Conservation (phyloP, 176 grass and related monocot species). For the Bonia amplexicaulis region DNA sequence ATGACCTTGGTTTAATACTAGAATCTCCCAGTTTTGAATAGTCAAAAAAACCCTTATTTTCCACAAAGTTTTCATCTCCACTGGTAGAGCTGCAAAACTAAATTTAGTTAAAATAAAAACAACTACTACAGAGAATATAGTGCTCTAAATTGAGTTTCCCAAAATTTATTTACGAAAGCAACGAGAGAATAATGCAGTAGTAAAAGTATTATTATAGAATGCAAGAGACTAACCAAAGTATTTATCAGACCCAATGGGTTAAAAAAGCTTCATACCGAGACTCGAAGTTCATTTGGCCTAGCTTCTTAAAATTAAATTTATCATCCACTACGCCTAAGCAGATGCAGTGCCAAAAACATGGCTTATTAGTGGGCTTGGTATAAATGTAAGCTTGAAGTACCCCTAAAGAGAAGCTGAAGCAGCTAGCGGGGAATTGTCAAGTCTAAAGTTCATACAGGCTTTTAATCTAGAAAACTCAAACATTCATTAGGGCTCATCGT, state of each 20-base stretch:
- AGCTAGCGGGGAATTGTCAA: neutral
- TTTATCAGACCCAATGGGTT: neutral
- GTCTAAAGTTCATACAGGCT: neutral
- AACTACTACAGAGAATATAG: conserved; percentile 7
- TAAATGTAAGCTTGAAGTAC: neutral
- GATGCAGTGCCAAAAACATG: neutral
- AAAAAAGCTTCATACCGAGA: neutral
- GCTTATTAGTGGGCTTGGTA: neutral
- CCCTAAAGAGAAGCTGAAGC: neutral
- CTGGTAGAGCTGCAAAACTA: conserved; percentile 55
- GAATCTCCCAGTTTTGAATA: conserved; percentile 80
- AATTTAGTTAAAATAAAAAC: neutral
- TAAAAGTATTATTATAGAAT: conserved; percentile 14
- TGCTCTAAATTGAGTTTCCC: neutral
- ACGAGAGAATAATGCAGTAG: neutral
- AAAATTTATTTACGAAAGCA: neutral
- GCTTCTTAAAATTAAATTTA: conserved; percentile 4
- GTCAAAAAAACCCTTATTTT: conserved; percentile 93
- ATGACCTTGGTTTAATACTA: conserved; percentile 66
- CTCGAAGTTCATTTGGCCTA: neutral
- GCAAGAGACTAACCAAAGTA: neutral
- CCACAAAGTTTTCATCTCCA: conserved; percentile 97
- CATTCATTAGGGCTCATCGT: no score
- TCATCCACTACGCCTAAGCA: neutral
- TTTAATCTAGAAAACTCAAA: neutral